Conservation (phyloP, 176 grass and related monocot genomes). For the Microstegium vimineum region DNA sequence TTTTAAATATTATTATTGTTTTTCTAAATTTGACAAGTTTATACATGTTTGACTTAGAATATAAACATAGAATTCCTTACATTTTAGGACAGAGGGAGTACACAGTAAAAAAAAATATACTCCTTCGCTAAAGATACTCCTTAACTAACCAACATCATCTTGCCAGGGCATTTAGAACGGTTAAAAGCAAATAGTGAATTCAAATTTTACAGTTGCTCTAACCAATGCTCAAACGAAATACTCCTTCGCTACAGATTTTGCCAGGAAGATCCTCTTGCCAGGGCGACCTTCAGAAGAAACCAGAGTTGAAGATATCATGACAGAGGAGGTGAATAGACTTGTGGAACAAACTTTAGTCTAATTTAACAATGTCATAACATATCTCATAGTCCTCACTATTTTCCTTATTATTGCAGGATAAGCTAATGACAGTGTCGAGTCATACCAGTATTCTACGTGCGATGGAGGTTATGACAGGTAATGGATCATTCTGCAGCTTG, state of each 20-base stretch:
- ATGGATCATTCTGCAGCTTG: background rate
- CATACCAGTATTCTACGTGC: slow-evolving; percentile 74
- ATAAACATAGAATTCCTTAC: background rate
- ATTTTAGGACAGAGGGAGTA: background rate
- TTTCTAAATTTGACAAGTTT: background rate
- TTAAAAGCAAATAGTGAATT: background rate
- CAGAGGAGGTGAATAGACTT: slow-evolving; percentile 59
- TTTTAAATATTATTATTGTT: background rate
- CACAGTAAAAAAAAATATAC: background rate
- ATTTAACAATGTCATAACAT: background rate
- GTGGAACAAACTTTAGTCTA: background rate
- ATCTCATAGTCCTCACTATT: background rate
- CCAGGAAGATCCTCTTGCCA: slow-evolving; percentile 67
- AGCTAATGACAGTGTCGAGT: slow-evolving; percentile 56
- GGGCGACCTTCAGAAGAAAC: slow-evolving; percentile 53
- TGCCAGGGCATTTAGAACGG: background rate
- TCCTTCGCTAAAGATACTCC: no score
- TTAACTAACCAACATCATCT: background rate
- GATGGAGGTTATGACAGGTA: slow-evolving; percentile 95
- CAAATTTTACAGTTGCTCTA: background rate
- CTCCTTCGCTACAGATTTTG: slow-evolving; percentile 57
- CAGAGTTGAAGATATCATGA: slow-evolving; percentile 86
- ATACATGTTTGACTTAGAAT: no score
- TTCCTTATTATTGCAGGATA: slow-evolving; percentile 45
- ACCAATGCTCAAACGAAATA: background rate